phyloP scores from a whole-genome alignment of 352 stramenopile genomes.

The Phytophthora cryptogea region DNA sequence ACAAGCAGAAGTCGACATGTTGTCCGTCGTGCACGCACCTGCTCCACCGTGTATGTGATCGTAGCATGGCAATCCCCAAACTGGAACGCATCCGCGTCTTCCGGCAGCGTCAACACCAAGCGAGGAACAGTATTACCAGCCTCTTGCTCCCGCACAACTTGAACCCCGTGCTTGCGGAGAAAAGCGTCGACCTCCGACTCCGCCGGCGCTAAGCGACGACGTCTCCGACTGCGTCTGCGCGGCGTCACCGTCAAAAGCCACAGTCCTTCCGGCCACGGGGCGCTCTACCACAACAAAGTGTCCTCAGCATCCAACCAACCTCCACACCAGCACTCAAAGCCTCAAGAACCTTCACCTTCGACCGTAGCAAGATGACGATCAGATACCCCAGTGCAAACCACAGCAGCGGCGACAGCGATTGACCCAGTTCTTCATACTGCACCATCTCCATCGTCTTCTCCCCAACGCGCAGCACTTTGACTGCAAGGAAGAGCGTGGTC shows the following conservation, averaged over 20 bases:
- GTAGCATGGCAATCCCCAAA: slow-evolving; percentile 55
- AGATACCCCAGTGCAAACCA: slow-evolving; percentile 65
- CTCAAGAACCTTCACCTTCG: slow-evolving; percentile 35
- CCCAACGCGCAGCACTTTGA: slow-evolving; percentile 24
- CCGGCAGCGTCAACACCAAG: slow-evolving; percentile 41
- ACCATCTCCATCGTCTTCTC: neutral
- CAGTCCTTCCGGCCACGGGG: slow-evolving; percentile 57
- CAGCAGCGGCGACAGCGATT: slow-evolving; percentile 45
- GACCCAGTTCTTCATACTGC: slow-evolving; percentile 26
- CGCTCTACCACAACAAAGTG: slow-evolving; percentile 33
- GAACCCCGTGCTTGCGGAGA: slow-evolving; percentile 47
- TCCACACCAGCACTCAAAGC: neutral
- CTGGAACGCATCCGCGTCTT: slow-evolving; percentile 45
- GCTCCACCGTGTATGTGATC: slow-evolving; percentile 64
- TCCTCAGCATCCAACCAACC: neutral
- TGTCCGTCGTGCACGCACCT: slow-evolving; percentile 35
- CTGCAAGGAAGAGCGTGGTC: slow-evolving; percentile 7
- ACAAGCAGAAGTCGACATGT: neutral
- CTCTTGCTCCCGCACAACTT: slow-evolving; percentile 38
- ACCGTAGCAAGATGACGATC: slow-evolving; percentile 48
- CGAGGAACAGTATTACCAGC: slow-evolving; percentile 31
- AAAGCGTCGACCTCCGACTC: slow-evolving; percentile 37
- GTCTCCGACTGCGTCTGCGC: neutral
- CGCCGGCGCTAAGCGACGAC: slow-evolving; percentile 11
- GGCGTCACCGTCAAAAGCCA: slow-evolving; percentile 25